Evolutionary conservation across 1,284 basidiomycete genomes (phyloP), one percentile per base, ranked within the genome.

Genomic region (Cryptococcus wingfieldii): DNA sequence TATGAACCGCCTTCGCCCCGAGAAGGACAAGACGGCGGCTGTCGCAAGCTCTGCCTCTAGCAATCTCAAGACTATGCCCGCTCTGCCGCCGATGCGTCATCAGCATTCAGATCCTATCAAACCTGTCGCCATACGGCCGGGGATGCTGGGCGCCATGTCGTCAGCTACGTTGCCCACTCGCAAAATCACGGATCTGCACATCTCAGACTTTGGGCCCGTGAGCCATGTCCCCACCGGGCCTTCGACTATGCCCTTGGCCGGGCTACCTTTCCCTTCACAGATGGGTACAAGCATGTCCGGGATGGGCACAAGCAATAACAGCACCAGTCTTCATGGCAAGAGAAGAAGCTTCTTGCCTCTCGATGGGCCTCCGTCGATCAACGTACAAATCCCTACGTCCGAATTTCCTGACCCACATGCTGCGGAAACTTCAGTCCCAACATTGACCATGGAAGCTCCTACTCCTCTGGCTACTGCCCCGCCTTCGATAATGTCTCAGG

Each of bases 261-360:
- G 51, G 10, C 47, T 66, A 3, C 65, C 65, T 6, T 51, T 56
- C 8, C 47, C 52, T 12, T 44, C 42, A 13, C 56, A 59, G 1
- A 18, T 59, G 19, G 55, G 60, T 45, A 53, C 55, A 18, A 55
- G n/a, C 27, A n/a, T 10, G 5, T 25, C 45, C 25, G 18, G 18
- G 4, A 10, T 28, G 23, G 31, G 31, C 31, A 5, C 45, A 7
- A 13, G 14, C 5, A 8, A 13, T 28, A 48, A 37, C 16, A 28
- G 41, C 43, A n/a, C 50, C 5, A 39, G 47, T 2, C 47, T 43
- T n/a, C 27, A 63, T 37, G 66, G 63, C 3, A 90, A 86, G 74
- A 83, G 91, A 39, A 80, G 89, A 68, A 92, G 89, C 70, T 95
- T 92, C 79, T 77, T 95, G 31, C 89, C 90, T 19, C 80, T 93